Base-by-base conservation (phyloP, 805 yeast genomes). In the Candida ipomoeae region DNA sequence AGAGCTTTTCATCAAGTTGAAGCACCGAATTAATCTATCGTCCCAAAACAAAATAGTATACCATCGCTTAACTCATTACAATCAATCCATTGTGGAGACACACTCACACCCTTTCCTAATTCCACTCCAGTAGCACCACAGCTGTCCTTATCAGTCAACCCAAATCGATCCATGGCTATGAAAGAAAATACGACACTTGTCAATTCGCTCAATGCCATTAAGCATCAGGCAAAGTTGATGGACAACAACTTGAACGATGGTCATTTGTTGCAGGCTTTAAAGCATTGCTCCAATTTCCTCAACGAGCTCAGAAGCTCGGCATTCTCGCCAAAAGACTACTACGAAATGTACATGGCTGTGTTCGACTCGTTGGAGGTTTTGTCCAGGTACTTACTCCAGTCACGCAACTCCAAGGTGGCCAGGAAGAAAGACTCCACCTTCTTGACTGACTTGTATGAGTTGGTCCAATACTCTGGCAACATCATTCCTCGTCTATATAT, bases 401-500 rank as follows among this genome's bases (percentile, higher is more conserved):
- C 79, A 50, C 91, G 89, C 62, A 82, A 84, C 11, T 76, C 78
- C 48, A 82, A 82, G 59, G 89, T 86, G 62, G 51, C 52, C 23
- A 52, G 50, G 39, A 48, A 49, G 67, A 70, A 51, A 10, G 52
- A 55, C 23, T 52, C 69, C 7, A 65, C 74, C 7, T 72, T 72
- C 52, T 70, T 94, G 48, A 88, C 96, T 0, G 98, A 94, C 64
- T 75, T 94, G 48, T 94, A 94, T 64, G 98, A 92, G 61, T 75
- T 91, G 64, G 97, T 92, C 5, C 98, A 94, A 67, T 94, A 94
- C 63, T 89, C 96, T 1, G 96, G 97, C 1, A 92, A 89, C 64
- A 87, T 94, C 23, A 77, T 94, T 14, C 99, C 99, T 1, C 78
- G 99, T 51, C 72, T 94, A 49, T 94, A 94, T 64, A 75, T 94